A percentile compares a stretch with the other conserved stretches of the same genome.
Conservation (phyloP, 1,284 basidiomycete species). For the Lentinula novae-zelandiae region DNA sequence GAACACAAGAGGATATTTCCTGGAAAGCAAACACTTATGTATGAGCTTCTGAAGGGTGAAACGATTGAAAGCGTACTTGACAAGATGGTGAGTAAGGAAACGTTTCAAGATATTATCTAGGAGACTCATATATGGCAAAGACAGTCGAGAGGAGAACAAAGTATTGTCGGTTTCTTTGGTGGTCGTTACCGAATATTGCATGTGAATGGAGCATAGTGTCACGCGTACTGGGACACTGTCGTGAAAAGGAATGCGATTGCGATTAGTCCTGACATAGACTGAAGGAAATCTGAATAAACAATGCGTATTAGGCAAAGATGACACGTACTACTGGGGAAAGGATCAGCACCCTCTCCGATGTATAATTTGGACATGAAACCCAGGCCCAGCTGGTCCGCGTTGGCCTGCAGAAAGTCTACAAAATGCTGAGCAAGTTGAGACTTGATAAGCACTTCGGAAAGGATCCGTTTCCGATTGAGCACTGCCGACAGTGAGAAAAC, state of each 20-base stretch:
- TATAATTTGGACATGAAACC: constrained; percentile 48
- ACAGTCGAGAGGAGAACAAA: constrained; percentile 40
- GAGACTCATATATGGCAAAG: constrained; percentile 47
- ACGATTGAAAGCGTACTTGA: constrained; percentile 39
- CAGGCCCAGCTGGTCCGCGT: constrained; percentile 52
- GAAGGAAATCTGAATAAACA: constrained; percentile 2
- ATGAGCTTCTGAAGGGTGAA: constrained; percentile 14
- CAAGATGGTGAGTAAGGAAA: constrained; percentile 55
- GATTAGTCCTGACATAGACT: constrained; percentile 46
- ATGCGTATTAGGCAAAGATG: not conserved
- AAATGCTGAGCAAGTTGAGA: constrained; percentile 53
- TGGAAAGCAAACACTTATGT: constrained; percentile 23
- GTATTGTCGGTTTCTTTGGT: constrained; percentile 21
- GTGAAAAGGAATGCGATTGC: constrained; percentile 28
- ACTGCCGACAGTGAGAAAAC: constrained; percentile 50
- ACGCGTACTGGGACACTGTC: constrained; percentile 30
- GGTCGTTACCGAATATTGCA: constrained; percentile 47
- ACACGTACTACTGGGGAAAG: constrained; percentile 37
- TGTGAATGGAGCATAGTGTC: constrained; percentile 44
- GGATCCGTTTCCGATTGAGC: constrained; percentile 38
- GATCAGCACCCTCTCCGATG: constrained; percentile 32
- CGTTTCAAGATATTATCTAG: constrained; percentile 51
- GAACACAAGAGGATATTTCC: constrained; percentile 73
- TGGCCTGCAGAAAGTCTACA: constrained; percentile 49
- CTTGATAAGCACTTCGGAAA: constrained; percentile 33